Percentiles rank a stretch among this genome's conserved stretches.
phyloP scores from a whole-genome alignment of 1,139 yeast species.

The Taphrina flavorubra region DNA sequence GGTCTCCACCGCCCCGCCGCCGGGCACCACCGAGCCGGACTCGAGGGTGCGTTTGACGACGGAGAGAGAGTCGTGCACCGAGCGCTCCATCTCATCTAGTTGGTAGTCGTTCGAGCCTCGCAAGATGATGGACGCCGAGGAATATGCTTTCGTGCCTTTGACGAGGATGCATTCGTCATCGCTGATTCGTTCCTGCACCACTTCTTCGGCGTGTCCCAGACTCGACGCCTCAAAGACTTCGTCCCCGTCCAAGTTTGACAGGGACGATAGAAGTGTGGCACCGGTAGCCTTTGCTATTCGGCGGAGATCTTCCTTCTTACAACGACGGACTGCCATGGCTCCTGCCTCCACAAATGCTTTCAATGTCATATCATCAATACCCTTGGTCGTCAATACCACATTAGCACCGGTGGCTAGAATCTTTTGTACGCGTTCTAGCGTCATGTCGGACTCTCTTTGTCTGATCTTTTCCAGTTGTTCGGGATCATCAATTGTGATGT shows the following conservation, averaged over 20 bases:
- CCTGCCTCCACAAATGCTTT: conserved; percentile 95
- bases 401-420: conserved; percentile 94
- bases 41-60: conserved; percentile 97
- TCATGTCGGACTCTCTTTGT: conserved; percentile 89
- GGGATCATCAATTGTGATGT: conserved; percentile 95
- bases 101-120: conserved; percentile 95
- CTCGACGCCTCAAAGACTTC: conserved; percentile 89
- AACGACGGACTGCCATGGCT: conserved; percentile 97
- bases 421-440: conserved; percentile 83
- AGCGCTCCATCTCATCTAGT: conserved; percentile 97
- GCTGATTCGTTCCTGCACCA: conserved; percentile 84
- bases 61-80: conserved; percentile 89
- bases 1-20: conserved; percentile 98
- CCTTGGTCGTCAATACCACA: conserved; percentile 94
- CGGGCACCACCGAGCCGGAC: conserved; percentile 93
- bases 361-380: conserved; percentile 94
- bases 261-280: conserved; percentile 82
- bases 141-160: conserved; percentile 92
- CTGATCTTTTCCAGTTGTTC: conserved; percentile 95
- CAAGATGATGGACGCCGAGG: conserved; percentile 86
- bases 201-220: conserved; percentile 91
- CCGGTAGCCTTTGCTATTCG: conserved; percentile 99
- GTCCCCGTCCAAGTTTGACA: conserved; percentile 96
- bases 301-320: conserved; percentile 94
- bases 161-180: conserved; percentile 97